These are phyloP conservation scores for Hortiboletus flavorubellus DNA, from an alignment of 768 basidiomycete genomes.

Conservation along the genomic window DNA sequence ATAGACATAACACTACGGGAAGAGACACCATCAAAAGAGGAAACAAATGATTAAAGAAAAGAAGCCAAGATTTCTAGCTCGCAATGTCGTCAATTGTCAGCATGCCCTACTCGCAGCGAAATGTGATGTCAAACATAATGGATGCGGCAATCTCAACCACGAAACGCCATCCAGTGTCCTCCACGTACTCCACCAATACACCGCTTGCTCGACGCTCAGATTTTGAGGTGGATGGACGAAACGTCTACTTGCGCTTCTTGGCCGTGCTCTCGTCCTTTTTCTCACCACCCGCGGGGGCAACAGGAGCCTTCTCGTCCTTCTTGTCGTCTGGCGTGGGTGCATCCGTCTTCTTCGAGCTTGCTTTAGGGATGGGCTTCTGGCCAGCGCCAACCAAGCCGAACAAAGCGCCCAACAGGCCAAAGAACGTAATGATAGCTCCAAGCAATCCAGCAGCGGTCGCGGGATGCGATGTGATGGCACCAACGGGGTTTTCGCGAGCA, in stretches of 20 bases:
- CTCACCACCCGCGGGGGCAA: constrained; percentile 68
- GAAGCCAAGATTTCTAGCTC: neutral
- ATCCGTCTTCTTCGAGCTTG: constrained; percentile 72
- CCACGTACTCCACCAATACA: neutral
- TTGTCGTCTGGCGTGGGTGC: constrained; percentile 60
- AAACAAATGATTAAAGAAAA: constrained; percentile 17
- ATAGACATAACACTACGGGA: too few species aligned
- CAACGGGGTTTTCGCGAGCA: constrained; percentile 69
- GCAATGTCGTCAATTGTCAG: constrained; percentile 5
- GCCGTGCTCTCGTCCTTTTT: constrained; percentile 65
- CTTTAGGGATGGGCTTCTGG: constrained; percentile 69
- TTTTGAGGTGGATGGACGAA: constrained; percentile 3
- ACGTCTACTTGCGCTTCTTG: constrained; percentile 71
- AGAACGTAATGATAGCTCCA: constrained; percentile 71
- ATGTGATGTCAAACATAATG: constrained; percentile 8
- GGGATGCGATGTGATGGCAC: constrained; percentile 84
- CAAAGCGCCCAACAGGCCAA: constrained; percentile 80
- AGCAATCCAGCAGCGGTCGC: constrained; percentile 79
- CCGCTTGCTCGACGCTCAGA: neutral
- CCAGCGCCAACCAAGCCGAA: constrained; percentile 74
- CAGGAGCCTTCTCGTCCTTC: constrained; percentile 62
- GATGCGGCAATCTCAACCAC: neutral
- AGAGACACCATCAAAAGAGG: neutral
- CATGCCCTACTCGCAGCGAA: constrained; percentile 9
- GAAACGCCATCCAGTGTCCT: constrained; percentile 7